Evolutionary conservation across 2,329 filamentous ascomycete genomes (phyloP).

Genomic region (Juglanconis sp.): DNA sequence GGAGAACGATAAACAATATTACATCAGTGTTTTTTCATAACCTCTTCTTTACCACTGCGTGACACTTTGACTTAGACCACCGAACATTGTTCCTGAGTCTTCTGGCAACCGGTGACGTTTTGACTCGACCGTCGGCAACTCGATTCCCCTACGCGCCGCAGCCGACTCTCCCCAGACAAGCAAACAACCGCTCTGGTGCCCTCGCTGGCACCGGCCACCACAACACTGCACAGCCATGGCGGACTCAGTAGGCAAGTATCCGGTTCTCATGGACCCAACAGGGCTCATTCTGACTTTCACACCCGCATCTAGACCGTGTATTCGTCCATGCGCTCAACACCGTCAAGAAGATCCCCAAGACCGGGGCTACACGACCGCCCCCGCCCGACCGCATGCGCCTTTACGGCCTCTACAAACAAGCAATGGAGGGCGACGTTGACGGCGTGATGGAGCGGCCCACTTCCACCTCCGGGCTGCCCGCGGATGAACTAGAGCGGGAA

Average conservation of each 20-base stretch:
- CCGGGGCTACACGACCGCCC: slow-evolving; percentile 84
- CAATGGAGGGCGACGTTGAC: slow-evolving; percentile 96
- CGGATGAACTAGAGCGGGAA: slow-evolving; percentile 56
- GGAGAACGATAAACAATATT: neutral
- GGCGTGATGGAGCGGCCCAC: slow-evolving; percentile 85
- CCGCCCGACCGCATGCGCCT: slow-evolving; percentile 80
- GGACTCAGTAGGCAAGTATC: slow-evolving; percentile 49
- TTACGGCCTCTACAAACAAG: slow-evolving; percentile 98
- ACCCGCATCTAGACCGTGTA: slow-evolving; percentile 71
- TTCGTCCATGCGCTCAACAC: slow-evolving; percentile 99
- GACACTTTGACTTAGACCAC: neutral
- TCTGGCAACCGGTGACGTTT: neutral
- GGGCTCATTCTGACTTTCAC: slow-evolving; percentile 5
- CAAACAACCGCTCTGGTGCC: slow-evolving; percentile 12
- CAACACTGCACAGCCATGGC: slow-evolving; percentile 36
- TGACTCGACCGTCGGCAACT: slow-evolving; percentile 1
- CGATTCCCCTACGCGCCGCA: neutral
- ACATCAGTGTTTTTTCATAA: neutral
- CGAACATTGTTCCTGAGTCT: neutral
- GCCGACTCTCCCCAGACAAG: neutral
- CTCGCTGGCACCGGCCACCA: slow-evolving; percentile 1
- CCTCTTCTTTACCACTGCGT: neutral
- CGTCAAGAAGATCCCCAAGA: slow-evolving; percentile 94
- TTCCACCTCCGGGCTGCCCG: slow-evolving; percentile 41
- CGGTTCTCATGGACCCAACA: neutral